Evolutionary conservation across 495 filamentous ascomycete species (phyloP), one percentile per base, ranked within the genome.

Genomic region (Delitschia confertaspora): DNA sequence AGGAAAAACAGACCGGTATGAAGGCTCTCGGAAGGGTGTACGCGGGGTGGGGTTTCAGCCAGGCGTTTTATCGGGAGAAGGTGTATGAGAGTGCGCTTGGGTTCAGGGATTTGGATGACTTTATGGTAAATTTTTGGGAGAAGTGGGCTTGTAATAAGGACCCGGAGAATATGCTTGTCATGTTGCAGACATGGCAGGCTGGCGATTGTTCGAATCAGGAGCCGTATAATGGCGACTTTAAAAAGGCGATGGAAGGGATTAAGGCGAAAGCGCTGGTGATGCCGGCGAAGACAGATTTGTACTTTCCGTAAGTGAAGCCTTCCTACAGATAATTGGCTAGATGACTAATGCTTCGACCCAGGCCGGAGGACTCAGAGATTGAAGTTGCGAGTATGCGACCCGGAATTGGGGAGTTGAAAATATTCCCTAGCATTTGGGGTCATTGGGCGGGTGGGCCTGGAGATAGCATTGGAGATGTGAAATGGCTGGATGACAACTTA

Each of bases 21-120:
- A 83, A 78, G 56, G 79, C 80, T 6, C 70, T 85, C 56, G 80
- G 77, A 0, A 68, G 81, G 31, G 80, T 73, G 0, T 86, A 86
- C 68, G 79, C 82, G 24, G 80, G 80, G 8, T 86, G 82, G 82
- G 81, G 81, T 2, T 79, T 85, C 56, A 80, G 74, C 42, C 79
- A 83, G 45, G 69, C 80, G 0, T 85, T 83, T 50, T 86, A 86
- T 49, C 66, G 81, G 3, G 66, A 80, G 47, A 78, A 75, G 53
- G 42, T 83, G 26, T 79, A 77, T 59, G 74, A 81, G 57, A 74
- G 54, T 18, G 62, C 50, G 2, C 66, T 82, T 7, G 76, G 78
- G 0, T 82, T 63, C 55, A 72, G 75, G 53, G 65, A 71, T 32
- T 62, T 84, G 14, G 80, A 86, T 45, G 73, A 80, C 38, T 86